Conservation (phyloP, 768 basidiomycete species). For the Candolleomyces efflorescens region DNA sequence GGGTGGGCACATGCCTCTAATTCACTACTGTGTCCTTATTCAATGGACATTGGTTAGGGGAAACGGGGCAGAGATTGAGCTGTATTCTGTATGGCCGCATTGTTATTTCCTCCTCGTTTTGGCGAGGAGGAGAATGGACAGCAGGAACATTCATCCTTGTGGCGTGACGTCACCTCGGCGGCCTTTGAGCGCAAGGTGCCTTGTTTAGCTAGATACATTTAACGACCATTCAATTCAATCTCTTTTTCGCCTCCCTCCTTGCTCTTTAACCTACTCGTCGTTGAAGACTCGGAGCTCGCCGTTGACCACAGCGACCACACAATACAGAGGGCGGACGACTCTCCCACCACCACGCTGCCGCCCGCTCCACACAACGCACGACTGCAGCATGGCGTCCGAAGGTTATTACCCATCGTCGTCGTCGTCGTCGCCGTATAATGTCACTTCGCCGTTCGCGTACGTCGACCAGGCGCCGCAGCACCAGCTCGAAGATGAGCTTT, state of each 20-base stretch:
- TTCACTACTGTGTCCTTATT: neutral
- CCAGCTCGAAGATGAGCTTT: neutral
- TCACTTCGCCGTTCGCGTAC: neutral
- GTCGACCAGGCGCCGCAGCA: neutral
- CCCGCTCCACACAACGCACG: neutral
- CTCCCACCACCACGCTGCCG: too few relatives aligned
- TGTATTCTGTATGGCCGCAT: slow-evolving; percentile 1
- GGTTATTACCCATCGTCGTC: neutral
- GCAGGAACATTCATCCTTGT: neutral
- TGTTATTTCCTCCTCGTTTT: too few relatives aligned
- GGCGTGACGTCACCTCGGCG: neutral
- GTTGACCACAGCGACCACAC: neutral
- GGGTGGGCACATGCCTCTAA: slow-evolving; percentile 5
- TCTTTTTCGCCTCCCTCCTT: neutral
- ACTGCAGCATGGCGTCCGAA: neutral
- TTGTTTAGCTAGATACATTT: neutral
- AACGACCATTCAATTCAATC: neutral
- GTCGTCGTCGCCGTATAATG: neutral
- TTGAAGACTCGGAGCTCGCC: neutral
- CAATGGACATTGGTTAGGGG: slow-evolving; percentile 66
- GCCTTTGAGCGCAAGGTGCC: neutral
- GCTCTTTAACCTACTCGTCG: neutral
- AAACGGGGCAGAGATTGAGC: slow-evolving; percentile 71
- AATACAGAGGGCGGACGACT: too few relatives aligned
- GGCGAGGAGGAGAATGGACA: neutral